Evolutionary conservation across 2,329 filamentous ascomycete genomes (phyloP).

Genomic region (Colletotrichum navitas): DNA sequence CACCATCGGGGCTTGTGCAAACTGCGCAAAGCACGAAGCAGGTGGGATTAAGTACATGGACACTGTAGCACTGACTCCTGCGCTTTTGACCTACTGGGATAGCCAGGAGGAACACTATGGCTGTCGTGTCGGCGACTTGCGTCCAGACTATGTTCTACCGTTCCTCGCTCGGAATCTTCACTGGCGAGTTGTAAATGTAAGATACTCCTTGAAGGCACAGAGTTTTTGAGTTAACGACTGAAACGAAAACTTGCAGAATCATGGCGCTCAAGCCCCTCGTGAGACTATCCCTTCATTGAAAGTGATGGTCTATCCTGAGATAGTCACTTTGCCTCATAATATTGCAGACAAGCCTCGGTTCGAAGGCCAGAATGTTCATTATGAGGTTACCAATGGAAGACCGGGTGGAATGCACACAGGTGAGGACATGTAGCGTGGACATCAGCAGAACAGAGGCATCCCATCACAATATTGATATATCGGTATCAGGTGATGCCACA

Average conservation of each 20-base stretch:
- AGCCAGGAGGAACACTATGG: constrained; percentile 6
- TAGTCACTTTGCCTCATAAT: constrained; percentile 4
- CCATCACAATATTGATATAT: background rate
- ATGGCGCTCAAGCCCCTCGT: background rate
- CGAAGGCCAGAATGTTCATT: background rate
- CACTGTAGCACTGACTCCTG: constrained; percentile 21
- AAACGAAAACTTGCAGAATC: background rate
- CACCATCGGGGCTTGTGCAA: background rate
- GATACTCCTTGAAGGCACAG: too few species aligned
- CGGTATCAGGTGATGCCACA: background rate
- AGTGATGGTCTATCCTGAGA: constrained; percentile 25
- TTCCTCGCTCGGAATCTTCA: background rate
- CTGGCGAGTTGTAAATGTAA: background rate
- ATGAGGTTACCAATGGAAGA: background rate
- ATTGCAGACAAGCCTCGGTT: constrained; percentile 9
- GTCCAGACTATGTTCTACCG: background rate
- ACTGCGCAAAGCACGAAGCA: constrained; percentile 6
- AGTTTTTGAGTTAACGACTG: background rate
- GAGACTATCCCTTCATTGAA: constrained; percentile 14
- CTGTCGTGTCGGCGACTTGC: background rate
- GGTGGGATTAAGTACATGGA: constrained; percentile 24
- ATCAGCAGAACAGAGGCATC: too few species aligned
- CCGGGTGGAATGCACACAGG: background rate
- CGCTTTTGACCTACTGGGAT: constrained; percentile 22
- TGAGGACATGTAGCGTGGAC: background rate